A percentile compares a stretch with the other conserved stretches of the same genome.
Evolutionary conservation across 2,329 filamentous ascomycete genomes (phyloP).

Genomic region (Graphilbum fragrans): DNA sequence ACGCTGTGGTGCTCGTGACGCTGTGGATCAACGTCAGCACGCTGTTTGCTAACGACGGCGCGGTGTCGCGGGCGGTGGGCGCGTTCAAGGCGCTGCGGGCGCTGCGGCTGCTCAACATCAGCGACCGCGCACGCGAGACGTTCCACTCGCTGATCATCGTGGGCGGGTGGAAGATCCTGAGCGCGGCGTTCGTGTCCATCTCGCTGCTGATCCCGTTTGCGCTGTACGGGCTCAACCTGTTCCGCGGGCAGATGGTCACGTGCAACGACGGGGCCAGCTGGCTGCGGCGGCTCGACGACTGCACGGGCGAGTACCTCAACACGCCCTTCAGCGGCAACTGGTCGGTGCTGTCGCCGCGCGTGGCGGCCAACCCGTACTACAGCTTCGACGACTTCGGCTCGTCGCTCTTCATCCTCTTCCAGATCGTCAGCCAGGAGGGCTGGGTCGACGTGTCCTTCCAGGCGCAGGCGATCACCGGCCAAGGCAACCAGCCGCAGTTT

Average conservation of each 20-base stretch:
- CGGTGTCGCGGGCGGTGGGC: constrained; percentile 79
- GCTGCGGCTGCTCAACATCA: constrained; percentile 83
- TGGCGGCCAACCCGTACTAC: constrained; percentile 71
- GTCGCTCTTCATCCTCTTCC: constrained; percentile 90
- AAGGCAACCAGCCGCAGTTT: constrained; percentile 57
- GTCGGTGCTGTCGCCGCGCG: constrained; percentile 72
- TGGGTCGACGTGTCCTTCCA: constrained; percentile 91
- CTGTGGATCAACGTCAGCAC: constrained; percentile 92
- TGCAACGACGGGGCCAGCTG: constrained; percentile 63
- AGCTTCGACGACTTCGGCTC: constrained; percentile 93
- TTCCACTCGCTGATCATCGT: constrained; percentile 95
- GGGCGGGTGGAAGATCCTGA: constrained; percentile 87
- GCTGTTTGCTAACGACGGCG: constrained; percentile 67
- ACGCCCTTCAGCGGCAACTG: constrained; percentile 63
- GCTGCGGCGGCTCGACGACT: constrained; percentile 54
- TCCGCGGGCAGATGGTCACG: constrained; percentile 64
- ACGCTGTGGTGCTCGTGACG: constrained; percentile 80
- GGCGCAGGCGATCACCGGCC: constrained; percentile 69
- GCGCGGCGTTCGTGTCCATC: constrained; percentile 84
- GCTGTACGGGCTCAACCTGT: constrained; percentile 88
- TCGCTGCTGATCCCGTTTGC: constrained; percentile 93
- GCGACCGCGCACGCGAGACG: constrained; percentile 87
- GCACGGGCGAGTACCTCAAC: constrained; percentile 71
- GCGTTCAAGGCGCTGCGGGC: constrained; percentile 96
- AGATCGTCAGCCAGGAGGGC: constrained; percentile 97